Evolutionary conservation across 2,329 filamentous ascomycete species (phyloP), one percentile per base, ranked within the genome.

Genomic region (Hortaea werneckii): DNA sequence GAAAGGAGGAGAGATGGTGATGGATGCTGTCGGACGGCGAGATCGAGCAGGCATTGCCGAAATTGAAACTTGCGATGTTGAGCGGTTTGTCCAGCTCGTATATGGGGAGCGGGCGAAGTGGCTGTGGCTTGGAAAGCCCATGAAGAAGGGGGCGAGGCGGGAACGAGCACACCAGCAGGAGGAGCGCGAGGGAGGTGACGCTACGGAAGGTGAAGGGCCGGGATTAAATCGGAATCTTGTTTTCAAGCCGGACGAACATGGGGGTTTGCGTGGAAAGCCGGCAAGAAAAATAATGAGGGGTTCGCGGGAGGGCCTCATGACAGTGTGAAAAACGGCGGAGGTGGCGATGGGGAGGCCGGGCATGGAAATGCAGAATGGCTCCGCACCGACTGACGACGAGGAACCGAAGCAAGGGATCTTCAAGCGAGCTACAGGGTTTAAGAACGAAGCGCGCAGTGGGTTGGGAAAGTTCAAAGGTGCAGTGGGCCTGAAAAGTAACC

Each of bases 11-110:
- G 90, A 95, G 64, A 85, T 95, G 68, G 83, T 95, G 40, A 87
- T 94, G 73, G 89, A 87, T n/a, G 94, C 94, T 73, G 88, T 95
- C 5, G 85, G 85, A 27, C 68, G 71, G 30, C 81, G 83, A 41
- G 88, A 94, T 56, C 94, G 94, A 65, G 87, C 82, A 46, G 87
- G 87, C 3, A 89, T 96, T 53, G 85, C 86, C 4, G 90, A 95
- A 57, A 82, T 95, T 32, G 92, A 98, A 67, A 96, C 89, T 1
- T 73, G 87, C 7, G 88, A 96, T 58, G 80, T 95, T 44, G 88
- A 94, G 55, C 80, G 75, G 40, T 94, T 96, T 54, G 76, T 87
- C 41, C 80, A 80, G 48, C 72, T 94, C 27, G 79, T 84, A 0
- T 83, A 82, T 50, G 90, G 92, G 30, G 86, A 92, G 61, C 79